Evolutionary conservation across 192 early-diverging fungal species (phyloP), one percentile per base, ranked within the genome.

Genomic region (Backusella tarrabulga): DNA sequence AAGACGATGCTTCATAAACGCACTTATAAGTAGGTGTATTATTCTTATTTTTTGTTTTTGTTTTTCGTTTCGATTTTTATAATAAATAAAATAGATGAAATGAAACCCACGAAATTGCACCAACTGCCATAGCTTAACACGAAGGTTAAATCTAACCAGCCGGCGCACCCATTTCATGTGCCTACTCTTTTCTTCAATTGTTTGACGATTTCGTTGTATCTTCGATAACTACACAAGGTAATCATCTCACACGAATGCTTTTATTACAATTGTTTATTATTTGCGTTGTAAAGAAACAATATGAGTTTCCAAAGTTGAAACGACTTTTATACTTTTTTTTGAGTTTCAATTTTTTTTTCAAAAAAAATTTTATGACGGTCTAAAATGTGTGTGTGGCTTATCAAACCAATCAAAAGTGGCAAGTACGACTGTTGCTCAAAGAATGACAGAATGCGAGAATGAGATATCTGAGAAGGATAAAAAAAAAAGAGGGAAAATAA

Each of bases 221-320:
- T 54, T 68, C 41, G 78, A 79, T 79, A 79, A 63, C 38, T 41
- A 75, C 69, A 12, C 73, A 38, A 75, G 44, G 54, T 75, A 69
- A 32, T 12, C 78, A 79, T 79, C 78, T 79, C 78, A 75, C 78
- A 79, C 67, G 78, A 79, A 79, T 71, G 78, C 78, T 79, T 79
- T 79, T 79, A 60, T 34, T 69, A 54, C 50, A 41, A 69, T 70
- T 50, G 72, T 40, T 60, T 34, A 23, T 72, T 69, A 69, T 67
- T 40, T 38, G 40, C 66, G 67, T 36, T 68, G 68, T 74, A 74
- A 71, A 29, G 38, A 74, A 76, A 70, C 52, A 69, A 69, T 15
- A 32, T 15, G 29, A 72, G 23, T 72, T 72, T 72, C 71, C 21
- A 15, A 14, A 29, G 41, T 44, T 72, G 46, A 42, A 3, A 8